A percentile compares a stretch with the other conserved stretches of the same genome.
phyloP scores from a whole-genome alignment of 805 yeast species.

The Ogataea zsoltii region DNA sequence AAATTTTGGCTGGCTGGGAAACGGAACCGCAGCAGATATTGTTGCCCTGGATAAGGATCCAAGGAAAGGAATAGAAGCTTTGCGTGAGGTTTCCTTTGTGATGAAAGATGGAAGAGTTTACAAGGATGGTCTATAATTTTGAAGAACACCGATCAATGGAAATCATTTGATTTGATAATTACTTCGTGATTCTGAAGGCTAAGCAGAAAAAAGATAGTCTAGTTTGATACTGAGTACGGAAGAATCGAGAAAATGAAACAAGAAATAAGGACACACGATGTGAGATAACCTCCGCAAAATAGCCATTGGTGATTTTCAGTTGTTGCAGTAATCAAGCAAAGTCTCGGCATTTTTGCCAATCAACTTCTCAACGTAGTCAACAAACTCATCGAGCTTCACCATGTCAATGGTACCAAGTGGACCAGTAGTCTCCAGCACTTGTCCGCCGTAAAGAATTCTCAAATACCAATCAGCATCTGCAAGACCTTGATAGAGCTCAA shows the following conservation, averaged over 20 bases:
- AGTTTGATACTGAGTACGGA: too few relatives aligned
- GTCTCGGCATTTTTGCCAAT: constrained; percentile 20
- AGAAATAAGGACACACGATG: too few relatives aligned
- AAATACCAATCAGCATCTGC: constrained; percentile 28
- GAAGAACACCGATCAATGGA: too few relatives aligned
- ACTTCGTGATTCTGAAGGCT: too few relatives aligned
- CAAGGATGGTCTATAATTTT: constrained; percentile 11
- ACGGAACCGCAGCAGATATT: constrained; percentile 28
- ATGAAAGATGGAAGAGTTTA: constrained; percentile 31
- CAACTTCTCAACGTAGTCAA: constrained; percentile 18
- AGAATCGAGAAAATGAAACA: too few relatives aligned
- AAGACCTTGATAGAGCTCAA: constrained; percentile 38
- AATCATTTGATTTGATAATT: too few relatives aligned
- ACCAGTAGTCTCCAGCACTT: constrained; percentile 16
- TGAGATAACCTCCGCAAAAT: too few relatives aligned
- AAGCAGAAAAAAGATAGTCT: too few relatives aligned
- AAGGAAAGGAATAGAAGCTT: constrained; percentile 9
- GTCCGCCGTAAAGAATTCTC: constrained; percentile 40
- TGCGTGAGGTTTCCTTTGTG: constrained; percentile 26
- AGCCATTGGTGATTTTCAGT: background rate
- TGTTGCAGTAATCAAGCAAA: constrained; percentile 13
- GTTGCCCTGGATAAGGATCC: constrained; percentile 29
- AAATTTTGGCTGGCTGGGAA: constrained; percentile 28
- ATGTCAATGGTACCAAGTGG: constrained; percentile 23
- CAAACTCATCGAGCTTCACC: constrained; percentile 18